These are phyloP conservation scores for Psilocybe subaeruginosa DNA, from an alignment of 768 basidiomycete genomes.

Conservation along the genomic window DNA sequence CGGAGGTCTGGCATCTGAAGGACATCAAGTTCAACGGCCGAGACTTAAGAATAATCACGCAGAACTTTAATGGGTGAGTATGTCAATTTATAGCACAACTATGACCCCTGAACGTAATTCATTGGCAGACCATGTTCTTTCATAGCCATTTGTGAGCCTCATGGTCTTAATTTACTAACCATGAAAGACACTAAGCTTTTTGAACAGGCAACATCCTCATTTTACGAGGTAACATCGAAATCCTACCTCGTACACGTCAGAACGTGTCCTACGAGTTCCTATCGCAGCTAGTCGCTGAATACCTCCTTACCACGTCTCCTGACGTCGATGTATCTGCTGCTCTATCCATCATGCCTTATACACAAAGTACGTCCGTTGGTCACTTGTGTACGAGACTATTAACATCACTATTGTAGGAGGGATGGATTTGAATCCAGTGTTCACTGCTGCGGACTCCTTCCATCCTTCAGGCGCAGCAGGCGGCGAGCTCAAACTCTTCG, in stretches of 20 bases:
- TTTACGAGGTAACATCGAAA: constrained; percentile 78
- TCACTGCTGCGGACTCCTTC: constrained; percentile 72
- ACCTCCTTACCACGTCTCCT: constrained; percentile 63
- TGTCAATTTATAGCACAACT: neutral
- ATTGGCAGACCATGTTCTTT: constrained; percentile 80
- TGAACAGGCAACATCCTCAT: constrained; percentile 83
- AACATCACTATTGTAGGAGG: constrained; percentile 55
- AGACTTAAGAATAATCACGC: constrained; percentile 69
- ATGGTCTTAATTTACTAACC: neutral
- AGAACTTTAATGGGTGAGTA: constrained; percentile 82
- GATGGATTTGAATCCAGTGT: constrained; percentile 87
- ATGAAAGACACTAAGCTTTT: neutral
- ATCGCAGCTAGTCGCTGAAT: constrained; percentile 81
- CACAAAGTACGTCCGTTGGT: constrained; percentile 60
- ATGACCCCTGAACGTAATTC: constrained; percentile 2
- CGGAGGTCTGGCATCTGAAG: constrained; percentile 83
- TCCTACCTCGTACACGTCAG: constrained; percentile 65
- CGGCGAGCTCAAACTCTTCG: constrained; percentile 84
- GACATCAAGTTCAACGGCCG: constrained; percentile 52
- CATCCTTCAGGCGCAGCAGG: constrained; percentile 56
- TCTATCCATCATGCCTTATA: constrained; percentile 74
- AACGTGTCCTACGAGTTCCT: constrained; percentile 86
- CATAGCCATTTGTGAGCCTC: constrained; percentile 77
- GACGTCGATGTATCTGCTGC: constrained; percentile 72
- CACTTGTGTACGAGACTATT: neutral